Conservation (phyloP, 768 basidiomycete genomes). For the Mycena rebaudengoi region DNA sequence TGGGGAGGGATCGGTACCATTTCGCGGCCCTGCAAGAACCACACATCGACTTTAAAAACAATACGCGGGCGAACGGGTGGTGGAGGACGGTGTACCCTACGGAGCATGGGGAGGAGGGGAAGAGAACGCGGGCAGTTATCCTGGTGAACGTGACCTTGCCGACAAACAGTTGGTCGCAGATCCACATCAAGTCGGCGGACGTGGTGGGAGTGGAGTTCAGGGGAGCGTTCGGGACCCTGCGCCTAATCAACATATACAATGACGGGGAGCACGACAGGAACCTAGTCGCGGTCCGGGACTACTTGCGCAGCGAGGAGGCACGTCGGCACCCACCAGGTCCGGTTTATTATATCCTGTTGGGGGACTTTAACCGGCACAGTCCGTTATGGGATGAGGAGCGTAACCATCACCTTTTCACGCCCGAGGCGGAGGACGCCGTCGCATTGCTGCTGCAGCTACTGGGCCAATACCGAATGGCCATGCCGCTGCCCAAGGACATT, state of each 20-base stretch:
- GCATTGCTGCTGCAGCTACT: conserved; percentile 21
- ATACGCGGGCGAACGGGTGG: not conserved
- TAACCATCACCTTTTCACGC: conserved; percentile 38
- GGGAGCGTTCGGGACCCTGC: conserved; percentile 24
- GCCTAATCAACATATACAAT: conserved; percentile 50
- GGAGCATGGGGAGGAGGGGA: not conserved
- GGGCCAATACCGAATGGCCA: not conserved
- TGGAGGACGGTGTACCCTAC: conserved; percentile 1
- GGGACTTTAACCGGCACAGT: conserved; percentile 50
- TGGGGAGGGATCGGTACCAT: not conserved
- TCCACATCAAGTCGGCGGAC: conserved; percentile 27
- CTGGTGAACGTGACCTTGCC: not conserved
- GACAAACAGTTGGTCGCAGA: not conserved
- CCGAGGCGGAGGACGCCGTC: not conserved
- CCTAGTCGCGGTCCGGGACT: conserved; percentile 15
- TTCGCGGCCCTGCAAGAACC: not conserved
- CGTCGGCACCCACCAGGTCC: not conserved
- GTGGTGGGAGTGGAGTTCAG: conserved; percentile 28
- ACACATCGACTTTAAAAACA: not conserved
- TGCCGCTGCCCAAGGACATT: not conserved
- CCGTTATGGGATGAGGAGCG: conserved; percentile 41
- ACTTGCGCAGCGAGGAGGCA: not conserved
- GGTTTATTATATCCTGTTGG: conserved; percentile 37
- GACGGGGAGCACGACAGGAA: conserved; percentile 35
- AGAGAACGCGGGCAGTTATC: not conserved